A percentile compares a stretch with the other conserved stretches of the same genome.
phyloP scores from a whole-genome alignment of 257 asterid species.

The Thymus quinquecostatus region DNA sequence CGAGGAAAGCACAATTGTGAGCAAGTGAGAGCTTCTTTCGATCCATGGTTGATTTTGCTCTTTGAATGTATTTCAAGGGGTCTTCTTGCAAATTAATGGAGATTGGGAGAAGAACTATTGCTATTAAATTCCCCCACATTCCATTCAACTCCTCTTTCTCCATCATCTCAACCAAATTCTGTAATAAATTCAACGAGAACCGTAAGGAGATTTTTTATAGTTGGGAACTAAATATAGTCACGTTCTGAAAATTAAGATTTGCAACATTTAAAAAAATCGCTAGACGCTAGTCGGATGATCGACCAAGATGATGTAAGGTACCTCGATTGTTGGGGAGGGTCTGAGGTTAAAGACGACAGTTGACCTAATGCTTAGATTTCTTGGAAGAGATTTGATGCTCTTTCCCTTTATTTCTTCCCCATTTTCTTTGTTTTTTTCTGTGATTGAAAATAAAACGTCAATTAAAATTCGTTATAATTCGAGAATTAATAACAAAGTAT shows the following conservation, averaged over 20 bases:
- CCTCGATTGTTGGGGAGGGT: conserved; percentile 42
- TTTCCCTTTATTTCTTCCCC: conserved; percentile 3
- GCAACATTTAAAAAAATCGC: too few relatives aligned
- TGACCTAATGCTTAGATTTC: conserved; percentile 41
- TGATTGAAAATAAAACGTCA: neutral
- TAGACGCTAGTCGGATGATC: too few relatives aligned
- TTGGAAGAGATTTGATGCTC: conserved; percentile 32
- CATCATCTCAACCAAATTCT: conserved; percentile 57
- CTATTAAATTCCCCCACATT: conserved; percentile 54
- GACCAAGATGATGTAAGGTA: neutral
- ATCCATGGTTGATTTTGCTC: conserved; percentile 51
- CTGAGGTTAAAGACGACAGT: conserved; percentile 46
- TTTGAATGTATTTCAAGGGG: conserved; percentile 44
- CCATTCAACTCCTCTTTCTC: conserved; percentile 35
- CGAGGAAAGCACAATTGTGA: conserved; percentile 26
- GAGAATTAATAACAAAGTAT: neutral
- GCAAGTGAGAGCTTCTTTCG: conserved; percentile 55
- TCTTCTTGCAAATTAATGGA: conserved; percentile 37
- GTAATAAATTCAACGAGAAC: too few relatives aligned
- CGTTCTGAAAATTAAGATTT: too few relatives aligned
- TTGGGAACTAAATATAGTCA: too few relatives aligned
- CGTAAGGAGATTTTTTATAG: too few relatives aligned
- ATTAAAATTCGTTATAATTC: neutral
- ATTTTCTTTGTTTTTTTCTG: neutral
- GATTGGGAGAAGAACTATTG: conserved; percentile 40